Conservation (phyloP, 2,329 filamentous ascomycete species). For the Allantophomopsis lycopodina region DNA sequence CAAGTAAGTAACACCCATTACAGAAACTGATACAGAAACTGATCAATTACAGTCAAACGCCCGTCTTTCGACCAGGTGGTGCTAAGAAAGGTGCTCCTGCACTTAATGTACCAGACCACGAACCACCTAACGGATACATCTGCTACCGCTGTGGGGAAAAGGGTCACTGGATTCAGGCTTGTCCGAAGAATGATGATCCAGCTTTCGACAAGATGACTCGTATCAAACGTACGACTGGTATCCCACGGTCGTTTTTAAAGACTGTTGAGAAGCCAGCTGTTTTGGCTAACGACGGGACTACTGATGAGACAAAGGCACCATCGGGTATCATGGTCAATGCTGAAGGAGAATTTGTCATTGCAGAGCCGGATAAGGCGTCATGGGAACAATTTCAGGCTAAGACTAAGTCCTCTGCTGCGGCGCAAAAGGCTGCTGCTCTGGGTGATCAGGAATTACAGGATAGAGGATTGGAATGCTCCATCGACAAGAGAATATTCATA, state of each 20-base stretch:
- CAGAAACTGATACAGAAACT: constrained; percentile 20
- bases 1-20: constrained; percentile 38
- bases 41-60: constrained; percentile 36
- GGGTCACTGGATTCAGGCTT: constrained; percentile 98
- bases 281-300: constrained; percentile 57
- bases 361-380: constrained; percentile 84
- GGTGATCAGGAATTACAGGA: constrained; percentile 81
- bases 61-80: constrained; percentile 42
- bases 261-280: constrained; percentile 85
- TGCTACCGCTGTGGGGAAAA: constrained; percentile 95
- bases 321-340: constrained; percentile 95
- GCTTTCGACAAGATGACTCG: constrained; percentile 88
- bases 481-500: constrained; percentile 97
- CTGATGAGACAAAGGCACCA: constrained; percentile 69
- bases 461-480: constrained; percentile 78
- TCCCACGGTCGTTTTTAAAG: constrained; percentile 88
- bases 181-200: constrained; percentile 96
- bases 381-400: constrained; percentile 98
- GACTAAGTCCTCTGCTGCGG: constrained; percentile 71
- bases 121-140: constrained; percentile 85
- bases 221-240: constrained; percentile 93
- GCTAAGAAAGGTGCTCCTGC: constrained; percentile 41
- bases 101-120: constrained; percentile 75
- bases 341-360: constrained; percentile 94
- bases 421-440: constrained; percentile 62